Evolutionary conservation across 139 green algal species (phyloP).

Genomic region (Chlamydomonas sphaeroides): DNA sequence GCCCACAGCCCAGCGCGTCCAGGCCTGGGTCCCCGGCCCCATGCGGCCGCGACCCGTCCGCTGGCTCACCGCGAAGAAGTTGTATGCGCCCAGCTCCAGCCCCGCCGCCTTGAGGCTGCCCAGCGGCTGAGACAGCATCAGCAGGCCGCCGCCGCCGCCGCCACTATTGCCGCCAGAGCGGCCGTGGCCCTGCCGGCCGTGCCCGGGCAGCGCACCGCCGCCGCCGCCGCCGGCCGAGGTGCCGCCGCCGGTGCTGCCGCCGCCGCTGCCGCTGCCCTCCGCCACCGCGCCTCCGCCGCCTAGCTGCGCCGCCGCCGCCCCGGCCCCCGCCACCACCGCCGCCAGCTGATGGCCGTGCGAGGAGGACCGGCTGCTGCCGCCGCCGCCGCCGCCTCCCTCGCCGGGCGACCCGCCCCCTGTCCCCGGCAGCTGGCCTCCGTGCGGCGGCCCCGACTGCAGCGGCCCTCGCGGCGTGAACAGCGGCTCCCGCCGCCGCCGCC

Average conservation of each 20-base stretch:
- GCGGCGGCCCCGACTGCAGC: not conserved
- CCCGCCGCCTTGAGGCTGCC: conserved; percentile 20
- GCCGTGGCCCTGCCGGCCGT: not conserved
- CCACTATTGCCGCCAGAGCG: not conserved
- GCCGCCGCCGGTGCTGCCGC: no score
- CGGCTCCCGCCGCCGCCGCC: not conserved
- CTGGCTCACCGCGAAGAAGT: conserved; percentile 31
- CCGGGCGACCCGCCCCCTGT: no score
- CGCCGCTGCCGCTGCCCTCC: no score
- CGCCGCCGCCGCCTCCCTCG: no score
- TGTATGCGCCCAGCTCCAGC: conserved; percentile 37
- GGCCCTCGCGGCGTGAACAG: not conserved
- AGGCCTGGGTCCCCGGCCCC: no score
- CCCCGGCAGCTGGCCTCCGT: not conserved
- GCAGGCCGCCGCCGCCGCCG: not conserved
- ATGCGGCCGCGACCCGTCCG: no score
- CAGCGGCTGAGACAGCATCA: not conserved
- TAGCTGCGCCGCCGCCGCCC: no score
- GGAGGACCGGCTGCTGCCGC: not conserved
- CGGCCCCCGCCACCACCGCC: no score
- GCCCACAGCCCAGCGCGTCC: no score
- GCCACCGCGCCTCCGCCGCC: no score
- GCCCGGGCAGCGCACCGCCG: no score
- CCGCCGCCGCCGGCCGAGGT: not conserved
- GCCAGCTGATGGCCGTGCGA: not conserved